Conservation (phyloP, 192 early-diverging fungal genomes). For the Podila horticola region DNA sequence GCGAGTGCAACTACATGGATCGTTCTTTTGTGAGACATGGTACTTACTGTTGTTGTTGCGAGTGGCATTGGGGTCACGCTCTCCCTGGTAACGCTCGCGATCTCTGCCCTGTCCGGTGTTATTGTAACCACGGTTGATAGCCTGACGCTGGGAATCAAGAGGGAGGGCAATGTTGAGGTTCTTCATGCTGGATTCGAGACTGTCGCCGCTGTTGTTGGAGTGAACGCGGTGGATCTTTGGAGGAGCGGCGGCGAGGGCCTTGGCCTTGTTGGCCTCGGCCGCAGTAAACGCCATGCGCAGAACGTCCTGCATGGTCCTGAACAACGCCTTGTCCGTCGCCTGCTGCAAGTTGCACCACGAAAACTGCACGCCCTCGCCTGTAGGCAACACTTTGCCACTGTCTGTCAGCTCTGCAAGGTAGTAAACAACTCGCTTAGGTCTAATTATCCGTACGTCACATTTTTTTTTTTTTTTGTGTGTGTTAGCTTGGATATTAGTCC, state of each 20-base stretch:
- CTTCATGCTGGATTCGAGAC: slow-evolving; percentile 54
- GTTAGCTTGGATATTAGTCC: no score
- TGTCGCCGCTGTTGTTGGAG: slow-evolving; percentile 51
- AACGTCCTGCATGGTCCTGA: slow-evolving; percentile 87
- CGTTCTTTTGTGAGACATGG: not conserved
- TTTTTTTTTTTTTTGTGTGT: no score
- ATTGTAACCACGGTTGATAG: slow-evolving; percentile 48
- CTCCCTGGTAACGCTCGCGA: slow-evolving; percentile 29
- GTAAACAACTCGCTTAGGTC: slow-evolving; percentile 84
- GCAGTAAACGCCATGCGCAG: slow-evolving; percentile 73
- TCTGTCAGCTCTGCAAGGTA: slow-evolving; percentile 78
- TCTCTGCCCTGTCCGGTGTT: slow-evolving; percentile 14
- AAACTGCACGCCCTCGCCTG: slow-evolving; percentile 76
- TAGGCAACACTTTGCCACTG: slow-evolving; percentile 66
- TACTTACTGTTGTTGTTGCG: slow-evolving; percentile 29
- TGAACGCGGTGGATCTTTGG: slow-evolving; percentile 54
- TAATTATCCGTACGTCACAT: slow-evolving; percentile 11
- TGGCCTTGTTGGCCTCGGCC: slow-evolving; percentile 66
- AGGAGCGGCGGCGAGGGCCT: slow-evolving; percentile 40
- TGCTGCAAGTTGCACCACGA: slow-evolving; percentile 75
- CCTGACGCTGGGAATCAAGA: slow-evolving; percentile 58
- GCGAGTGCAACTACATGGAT: no score
- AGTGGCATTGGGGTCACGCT: slow-evolving; percentile 27
- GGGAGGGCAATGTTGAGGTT: slow-evolving; percentile 60
- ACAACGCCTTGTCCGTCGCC: slow-evolving; percentile 75